phyloP scores from a whole-genome alignment of 2,329 filamentous ascomycete genomes.

The Chaetomium strumarium region DNA sequence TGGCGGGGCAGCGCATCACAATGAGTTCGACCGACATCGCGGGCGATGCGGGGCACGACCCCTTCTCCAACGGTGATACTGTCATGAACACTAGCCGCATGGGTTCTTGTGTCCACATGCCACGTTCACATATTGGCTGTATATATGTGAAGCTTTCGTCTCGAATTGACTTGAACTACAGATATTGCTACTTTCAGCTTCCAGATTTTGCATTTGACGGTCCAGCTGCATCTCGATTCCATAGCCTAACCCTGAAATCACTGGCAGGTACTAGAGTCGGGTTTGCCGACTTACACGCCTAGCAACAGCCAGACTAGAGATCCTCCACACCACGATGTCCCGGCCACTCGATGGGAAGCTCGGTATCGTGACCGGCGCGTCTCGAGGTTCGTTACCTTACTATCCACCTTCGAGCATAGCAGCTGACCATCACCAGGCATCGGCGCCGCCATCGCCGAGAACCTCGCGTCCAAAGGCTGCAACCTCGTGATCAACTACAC shows the following conservation, averaged over 20 bases:
- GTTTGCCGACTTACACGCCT: not conserved
- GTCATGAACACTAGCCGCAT: not conserved
- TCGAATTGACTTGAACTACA: not conserved
- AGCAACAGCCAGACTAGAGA: not conserved
- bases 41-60: constrained; percentile 16
- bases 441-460: constrained; percentile 56
- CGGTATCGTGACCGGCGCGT: constrained; percentile 73
- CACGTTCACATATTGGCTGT: not conserved
- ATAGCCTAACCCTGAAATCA: not conserved
- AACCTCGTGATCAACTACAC: constrained; percentile 68
- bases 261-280: too few species aligned
- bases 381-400: constrained; percentile 55
- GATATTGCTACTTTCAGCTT: not conserved
- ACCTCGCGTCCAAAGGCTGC: constrained; percentile 66
- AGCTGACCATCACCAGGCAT: constrained; percentile 51
- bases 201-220: not conserved
- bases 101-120: constrained; percentile 3
- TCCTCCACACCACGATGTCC: constrained; percentile 28
- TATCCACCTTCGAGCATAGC: not conserved
- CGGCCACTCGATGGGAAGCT: constrained; percentile 64
- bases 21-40: constrained; percentile 14
- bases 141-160: not conserved
- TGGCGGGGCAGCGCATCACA: constrained; percentile 22
- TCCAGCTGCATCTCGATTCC: not conserved
- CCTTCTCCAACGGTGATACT: constrained; percentile 15